Conservation (phyloP, 139 green algal species). For the Chlorella sp. region DNA sequence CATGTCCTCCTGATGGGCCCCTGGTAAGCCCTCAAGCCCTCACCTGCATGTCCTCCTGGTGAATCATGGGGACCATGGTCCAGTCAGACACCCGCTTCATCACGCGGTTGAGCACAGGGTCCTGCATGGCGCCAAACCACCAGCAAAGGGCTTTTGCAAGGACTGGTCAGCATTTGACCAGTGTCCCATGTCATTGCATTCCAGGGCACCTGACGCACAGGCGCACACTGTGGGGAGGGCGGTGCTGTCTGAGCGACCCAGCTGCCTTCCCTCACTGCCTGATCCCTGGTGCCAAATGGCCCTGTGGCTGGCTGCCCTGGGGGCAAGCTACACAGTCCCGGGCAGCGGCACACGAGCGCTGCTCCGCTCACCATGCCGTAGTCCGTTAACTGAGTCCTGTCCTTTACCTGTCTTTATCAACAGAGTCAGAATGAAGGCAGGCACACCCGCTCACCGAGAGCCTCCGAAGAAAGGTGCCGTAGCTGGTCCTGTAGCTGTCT, state of each 20-base stretch:
- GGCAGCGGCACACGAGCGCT: neutral
- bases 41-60: slow-evolving; percentile 84
- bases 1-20: too few relatives aligned
- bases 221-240: neutral
- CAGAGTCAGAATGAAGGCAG: neutral
- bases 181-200: too few relatives aligned
- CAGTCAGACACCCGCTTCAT: slow-evolving; percentile 57
- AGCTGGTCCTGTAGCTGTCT: slow-evolving; percentile 67
- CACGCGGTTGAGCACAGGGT: slow-evolving; percentile 44
- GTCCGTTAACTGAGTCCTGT: neutral
- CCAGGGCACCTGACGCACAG: neutral
- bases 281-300: too few relatives aligned
- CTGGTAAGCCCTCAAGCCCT: neutral
- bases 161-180: too few relatives aligned
- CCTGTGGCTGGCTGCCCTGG: too few relatives aligned
- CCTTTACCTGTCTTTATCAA: too few relatives aligned
- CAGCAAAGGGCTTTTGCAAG: too few relatives aligned
- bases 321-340: too few relatives aligned
- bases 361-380: neutral
- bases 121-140: slow-evolving; percentile 8
- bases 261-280: neutral
- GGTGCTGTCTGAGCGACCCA: neutral
- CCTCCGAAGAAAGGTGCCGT: slow-evolving; percentile 66
- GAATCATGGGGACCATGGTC: slow-evolving; percentile 49
- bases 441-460: neutral